These are phyloP conservation scores for Backusella australiensis DNA, from an alignment of 192 early-diverging fungal species.

Conservation along the genomic window DNA sequence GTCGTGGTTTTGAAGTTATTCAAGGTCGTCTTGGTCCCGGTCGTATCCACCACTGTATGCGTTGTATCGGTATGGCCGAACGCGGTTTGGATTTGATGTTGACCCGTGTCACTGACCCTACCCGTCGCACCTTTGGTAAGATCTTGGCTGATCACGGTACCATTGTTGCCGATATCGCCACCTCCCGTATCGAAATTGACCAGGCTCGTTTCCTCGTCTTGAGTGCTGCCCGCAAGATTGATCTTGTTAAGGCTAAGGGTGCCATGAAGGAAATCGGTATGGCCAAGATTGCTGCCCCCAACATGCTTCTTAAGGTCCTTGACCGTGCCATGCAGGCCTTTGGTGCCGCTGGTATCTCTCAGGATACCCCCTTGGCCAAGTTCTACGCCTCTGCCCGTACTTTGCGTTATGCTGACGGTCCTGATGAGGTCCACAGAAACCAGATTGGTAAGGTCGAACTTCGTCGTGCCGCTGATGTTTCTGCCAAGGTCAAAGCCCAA, in stretches of 20 bases:
- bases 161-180: conserved; percentile 76
- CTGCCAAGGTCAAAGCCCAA: conserved; percentile 20
- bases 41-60: conserved; percentile 99
- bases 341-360: conserved; percentile 89
- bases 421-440: conserved; percentile 44
- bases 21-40: conserved; percentile 96
- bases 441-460: conserved; percentile 84
- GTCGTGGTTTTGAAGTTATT: conserved; percentile 98
- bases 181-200: conserved; percentile 89
- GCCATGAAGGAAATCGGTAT: conserved; percentile 95
- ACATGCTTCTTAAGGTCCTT: conserved; percentile 68
- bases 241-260: conserved; percentile 80
- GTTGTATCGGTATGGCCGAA: conserved; percentile 90
- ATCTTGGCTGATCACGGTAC: conserved; percentile 81
- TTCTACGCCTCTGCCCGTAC: conserved; percentile 82
- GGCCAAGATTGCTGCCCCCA: conserved; percentile 88
- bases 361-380: conserved; percentile 81
- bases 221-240: conserved; percentile 89
- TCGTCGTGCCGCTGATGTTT: conserved; percentile 46
- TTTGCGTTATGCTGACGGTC: conserved; percentile 88
- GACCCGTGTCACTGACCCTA: conserved; percentile 71
- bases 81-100: conserved; percentile 88
- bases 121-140: conserved; percentile 87
- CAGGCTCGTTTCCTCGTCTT: conserved; percentile 91
- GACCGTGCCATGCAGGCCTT: conserved; percentile 93